Percentiles rank a stretch among this genome's conserved stretches.
These are phyloP conservation scores for Pythium rhizo-oryzae DNA, from an alignment of 352 stramenopile genomes.

Conservation along the genomic window DNA sequence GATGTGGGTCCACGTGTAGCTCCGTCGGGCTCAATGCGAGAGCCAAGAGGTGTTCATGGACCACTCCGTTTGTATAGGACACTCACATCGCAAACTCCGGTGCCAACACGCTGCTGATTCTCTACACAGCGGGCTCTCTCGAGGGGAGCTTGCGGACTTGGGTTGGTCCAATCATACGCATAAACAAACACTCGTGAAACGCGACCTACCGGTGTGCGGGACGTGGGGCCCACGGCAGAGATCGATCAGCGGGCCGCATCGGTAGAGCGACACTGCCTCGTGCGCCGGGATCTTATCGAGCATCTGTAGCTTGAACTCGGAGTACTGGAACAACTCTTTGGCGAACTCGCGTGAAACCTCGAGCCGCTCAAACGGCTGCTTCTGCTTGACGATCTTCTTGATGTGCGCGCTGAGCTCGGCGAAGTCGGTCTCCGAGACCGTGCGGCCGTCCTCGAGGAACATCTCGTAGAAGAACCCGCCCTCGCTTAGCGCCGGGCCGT, in stretches of 20 bases:
- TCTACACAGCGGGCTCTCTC: background rate
- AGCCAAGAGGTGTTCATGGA: slow-evolving; percentile 71
- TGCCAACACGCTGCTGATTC: background rate
- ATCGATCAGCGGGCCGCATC: slow-evolving; percentile 97
- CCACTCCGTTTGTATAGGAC: slow-evolving; percentile 49
- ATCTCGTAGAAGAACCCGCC: slow-evolving; percentile 99
- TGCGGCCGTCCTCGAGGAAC: slow-evolving; percentile 67
- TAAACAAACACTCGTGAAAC: slow-evolving; percentile 33
- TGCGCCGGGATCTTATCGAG: slow-evolving; percentile 95
- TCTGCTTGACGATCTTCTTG: slow-evolving; percentile 95
- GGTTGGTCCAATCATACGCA: background rate
- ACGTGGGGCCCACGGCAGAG: slow-evolving; percentile 97
- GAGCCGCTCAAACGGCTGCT: slow-evolving; percentile 92
- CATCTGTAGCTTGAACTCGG: slow-evolving; percentile 97
- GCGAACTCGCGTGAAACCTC: slow-evolving; percentile 93
- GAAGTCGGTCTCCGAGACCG: slow-evolving; percentile 78
- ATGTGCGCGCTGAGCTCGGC: slow-evolving; percentile 86
- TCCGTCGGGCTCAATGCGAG: slow-evolving; percentile 67
- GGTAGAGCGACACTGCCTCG: slow-evolving; percentile 96
- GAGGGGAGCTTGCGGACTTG: background rate
- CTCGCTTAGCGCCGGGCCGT: slow-evolving; percentile 94
- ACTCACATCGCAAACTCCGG: background rate
- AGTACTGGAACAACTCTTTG: slow-evolving; percentile 90
- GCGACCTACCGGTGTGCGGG: slow-evolving; percentile 88
- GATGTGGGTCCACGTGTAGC: slow-evolving; percentile 86